A percentile compares a stretch with the other conserved stretches of the same genome.
Conservation (phyloP, 2,329 filamentous ascomycete genomes). For the Cladosporium sphaerospermum region DNA sequence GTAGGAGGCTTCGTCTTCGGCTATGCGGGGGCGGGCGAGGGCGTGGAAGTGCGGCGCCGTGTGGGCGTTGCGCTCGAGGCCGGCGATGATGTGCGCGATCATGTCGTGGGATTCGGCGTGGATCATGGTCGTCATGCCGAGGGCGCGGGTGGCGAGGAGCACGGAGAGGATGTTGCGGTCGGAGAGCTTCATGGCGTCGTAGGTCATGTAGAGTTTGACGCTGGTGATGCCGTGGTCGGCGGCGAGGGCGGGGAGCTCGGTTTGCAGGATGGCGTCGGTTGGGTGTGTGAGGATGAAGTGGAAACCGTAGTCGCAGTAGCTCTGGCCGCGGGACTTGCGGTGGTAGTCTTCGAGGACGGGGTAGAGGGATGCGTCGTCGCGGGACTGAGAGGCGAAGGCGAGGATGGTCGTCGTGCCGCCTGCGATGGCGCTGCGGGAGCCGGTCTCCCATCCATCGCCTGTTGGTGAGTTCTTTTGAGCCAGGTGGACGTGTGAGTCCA, state of each 20-base stretch:
- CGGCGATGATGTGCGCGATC: slow-evolving; percentile 38
- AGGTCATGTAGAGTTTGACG: slow-evolving; percentile 51
- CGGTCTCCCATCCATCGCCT: slow-evolving; percentile 42
- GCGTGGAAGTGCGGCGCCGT: slow-evolving; percentile 42
- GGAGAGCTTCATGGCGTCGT: slow-evolving; percentile 44
- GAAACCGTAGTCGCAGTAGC: slow-evolving; percentile 53
- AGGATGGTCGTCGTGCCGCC: slow-evolving; percentile 56
- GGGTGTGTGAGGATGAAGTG: slow-evolving; percentile 48
- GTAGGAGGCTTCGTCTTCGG: slow-evolving; percentile 46
- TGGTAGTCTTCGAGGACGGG: slow-evolving; percentile 45
- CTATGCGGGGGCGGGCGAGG: slow-evolving; percentile 39
- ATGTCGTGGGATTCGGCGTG: slow-evolving; percentile 46
- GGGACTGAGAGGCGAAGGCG: slow-evolving; percentile 51
- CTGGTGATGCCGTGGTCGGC: slow-evolving; percentile 40
- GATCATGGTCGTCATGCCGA: slow-evolving; percentile 45
- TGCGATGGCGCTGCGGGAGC: slow-evolving; percentile 50
- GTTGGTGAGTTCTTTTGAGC: slow-evolving; percentile 40
- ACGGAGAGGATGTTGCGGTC: slow-evolving; percentile 48
- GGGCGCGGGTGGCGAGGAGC: slow-evolving; percentile 41
- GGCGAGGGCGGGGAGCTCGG: slow-evolving; percentile 38
- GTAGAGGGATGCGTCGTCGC: slow-evolving; percentile 41
- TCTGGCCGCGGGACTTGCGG: slow-evolving; percentile 37
- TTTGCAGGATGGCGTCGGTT: slow-evolving; percentile 32
- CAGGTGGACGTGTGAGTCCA: slow-evolving; percentile 47
- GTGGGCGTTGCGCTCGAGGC: slow-evolving; percentile 35